phyloP scores from a whole-genome alignment of 305 asterid genomes.

The Fraxinus sp. region DNA sequence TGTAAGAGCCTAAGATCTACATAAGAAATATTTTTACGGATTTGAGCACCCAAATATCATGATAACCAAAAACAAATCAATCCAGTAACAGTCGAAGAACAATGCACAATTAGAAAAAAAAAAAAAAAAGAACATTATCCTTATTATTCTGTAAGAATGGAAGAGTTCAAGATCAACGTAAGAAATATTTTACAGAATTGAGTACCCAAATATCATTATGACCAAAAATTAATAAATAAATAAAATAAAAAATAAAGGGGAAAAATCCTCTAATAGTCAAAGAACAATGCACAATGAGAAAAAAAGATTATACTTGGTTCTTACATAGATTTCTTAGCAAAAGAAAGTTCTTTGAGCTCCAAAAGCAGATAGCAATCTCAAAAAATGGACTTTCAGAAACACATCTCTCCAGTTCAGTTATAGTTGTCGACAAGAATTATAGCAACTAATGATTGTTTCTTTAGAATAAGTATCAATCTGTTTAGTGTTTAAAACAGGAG shows the following conservation, averaged over 20 bases:
- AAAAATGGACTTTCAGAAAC: background rate
- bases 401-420: background rate
- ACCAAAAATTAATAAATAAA: too few relatives aligned
- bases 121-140: background rate
- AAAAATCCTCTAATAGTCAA: background rate
- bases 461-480: background rate
- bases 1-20: slow-evolving; percentile 11
- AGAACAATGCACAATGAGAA: background rate
- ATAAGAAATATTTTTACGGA: background rate
- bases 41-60: background rate
- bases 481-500: background rate
- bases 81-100: background rate
- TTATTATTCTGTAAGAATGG: background rate
- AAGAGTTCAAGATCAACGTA: background rate
- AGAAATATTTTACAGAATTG: background rate
- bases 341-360: background rate
- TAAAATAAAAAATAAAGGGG: too few relatives aligned
- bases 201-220: background rate
- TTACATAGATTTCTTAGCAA: background rate
- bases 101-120: background rate
- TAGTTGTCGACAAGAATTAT: background rate
- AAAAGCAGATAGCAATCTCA: background rate
- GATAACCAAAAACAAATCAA: background rate
- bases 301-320: background rate
- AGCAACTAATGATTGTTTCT: background rate